These are phyloP conservation scores for Tagetes patula DNA, from an alignment of 129 eudicot species.

Conservation along the genomic window DNA sequence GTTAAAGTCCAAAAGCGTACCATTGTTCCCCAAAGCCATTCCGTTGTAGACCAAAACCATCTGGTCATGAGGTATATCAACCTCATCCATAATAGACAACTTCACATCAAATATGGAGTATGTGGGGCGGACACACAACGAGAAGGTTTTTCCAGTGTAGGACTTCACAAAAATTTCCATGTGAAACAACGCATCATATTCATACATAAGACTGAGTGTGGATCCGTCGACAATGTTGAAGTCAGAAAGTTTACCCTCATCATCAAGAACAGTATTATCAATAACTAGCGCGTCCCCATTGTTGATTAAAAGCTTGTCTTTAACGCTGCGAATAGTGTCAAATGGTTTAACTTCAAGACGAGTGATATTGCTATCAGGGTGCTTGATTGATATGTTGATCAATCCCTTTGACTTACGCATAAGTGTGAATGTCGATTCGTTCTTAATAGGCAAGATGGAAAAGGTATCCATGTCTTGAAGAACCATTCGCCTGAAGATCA, in stretches of 20 bases:
- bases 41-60: not conserved
- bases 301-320: not conserved
- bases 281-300: not conserved
- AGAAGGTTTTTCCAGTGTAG: not conserved
- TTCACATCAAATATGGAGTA: not conserved
- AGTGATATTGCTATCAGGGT: not conserved
- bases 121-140: not conserved
- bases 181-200: not conserved
- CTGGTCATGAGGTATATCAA: not conserved
- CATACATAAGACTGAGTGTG: not conserved
- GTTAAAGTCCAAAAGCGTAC: slow-evolving; percentile 3
- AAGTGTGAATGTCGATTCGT: not conserved
- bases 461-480: not conserved
- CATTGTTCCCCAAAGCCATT: not conserved
- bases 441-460: not conserved
- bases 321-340: not conserved
- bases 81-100: not conserved
- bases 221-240: not conserved
- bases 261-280: not conserved
- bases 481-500: not conserved
- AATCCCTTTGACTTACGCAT: not conserved
- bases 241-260: slow-evolving; percentile 10
- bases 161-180: not conserved
- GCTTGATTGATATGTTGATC: not conserved
- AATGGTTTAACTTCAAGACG: not conserved